These are phyloP conservation scores for Epichloe hybrida DNA, from an alignment of 2,329 filamentous ascomycete species.

Conservation along the genomic window DNA sequence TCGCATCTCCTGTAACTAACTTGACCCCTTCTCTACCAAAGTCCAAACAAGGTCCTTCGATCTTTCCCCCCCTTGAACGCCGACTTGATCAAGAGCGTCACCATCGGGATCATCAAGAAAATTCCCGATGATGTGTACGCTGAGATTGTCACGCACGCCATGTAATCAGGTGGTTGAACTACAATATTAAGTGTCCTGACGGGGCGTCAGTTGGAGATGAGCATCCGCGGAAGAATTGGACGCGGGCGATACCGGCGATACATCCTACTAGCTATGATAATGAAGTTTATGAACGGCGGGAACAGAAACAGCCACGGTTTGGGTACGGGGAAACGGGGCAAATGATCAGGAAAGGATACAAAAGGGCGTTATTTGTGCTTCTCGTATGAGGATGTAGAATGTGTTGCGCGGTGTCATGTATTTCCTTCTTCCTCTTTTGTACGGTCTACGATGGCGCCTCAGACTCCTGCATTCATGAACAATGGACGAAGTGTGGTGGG, in stretches of 20 bases:
- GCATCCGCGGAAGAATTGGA: no score
- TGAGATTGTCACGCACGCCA: constrained; percentile 79
- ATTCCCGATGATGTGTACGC: constrained; percentile 84
- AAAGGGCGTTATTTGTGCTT: background rate
- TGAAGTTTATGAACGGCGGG: background rate
- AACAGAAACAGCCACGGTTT: background rate
- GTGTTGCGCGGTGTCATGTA: background rate
- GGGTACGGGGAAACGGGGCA: background rate
- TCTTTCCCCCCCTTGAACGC: constrained; percentile 79
- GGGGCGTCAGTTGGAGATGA: no score
- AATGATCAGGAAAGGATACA: background rate
- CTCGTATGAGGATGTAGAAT: background rate
- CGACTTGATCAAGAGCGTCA: constrained; percentile 70
- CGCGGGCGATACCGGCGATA: background rate
- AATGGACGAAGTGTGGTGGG: no score
- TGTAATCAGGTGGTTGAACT: constrained; percentile 24
- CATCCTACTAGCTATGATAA: background rate
- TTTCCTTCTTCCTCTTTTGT: background rate
- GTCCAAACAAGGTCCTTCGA: constrained; percentile 83
- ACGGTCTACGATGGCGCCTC: no score
- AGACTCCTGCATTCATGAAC: no score
- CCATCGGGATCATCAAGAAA: constrained; percentile 75
- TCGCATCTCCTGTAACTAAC: constrained; percentile 11
- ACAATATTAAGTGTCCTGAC: no score
- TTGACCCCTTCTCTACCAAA: constrained; percentile 22